Evolutionary conservation across 2,329 filamentous ascomycete species (phyloP).

Genomic region (Fusarium subtropicale): DNA sequence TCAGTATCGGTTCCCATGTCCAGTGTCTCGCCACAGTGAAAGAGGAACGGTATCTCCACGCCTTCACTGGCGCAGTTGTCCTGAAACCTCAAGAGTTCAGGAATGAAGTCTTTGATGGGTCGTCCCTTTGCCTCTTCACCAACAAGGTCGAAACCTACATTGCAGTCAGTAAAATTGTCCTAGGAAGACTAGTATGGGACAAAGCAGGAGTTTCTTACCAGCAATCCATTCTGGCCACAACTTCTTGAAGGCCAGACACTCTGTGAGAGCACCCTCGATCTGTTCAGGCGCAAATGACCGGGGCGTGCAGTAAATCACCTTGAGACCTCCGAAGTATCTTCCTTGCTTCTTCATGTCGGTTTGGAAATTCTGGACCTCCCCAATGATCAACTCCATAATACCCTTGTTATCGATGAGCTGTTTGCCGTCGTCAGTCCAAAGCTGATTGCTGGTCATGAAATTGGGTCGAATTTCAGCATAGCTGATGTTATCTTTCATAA

Average conservation of each 20-base stretch:
- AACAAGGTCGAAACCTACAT: constrained; percentile 74
- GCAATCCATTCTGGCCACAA: constrained; percentile 70
- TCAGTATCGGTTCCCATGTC: constrained; percentile 73
- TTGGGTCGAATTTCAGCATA: constrained; percentile 79
- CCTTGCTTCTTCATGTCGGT: constrained; percentile 42
- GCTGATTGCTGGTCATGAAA: constrained; percentile 71
- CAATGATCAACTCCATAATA: constrained; percentile 71
- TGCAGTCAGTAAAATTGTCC: neutral
- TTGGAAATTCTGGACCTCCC: constrained; percentile 64
- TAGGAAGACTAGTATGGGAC: too few relatives aligned
- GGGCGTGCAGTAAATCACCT: constrained; percentile 78
- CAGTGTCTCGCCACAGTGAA: constrained; percentile 81
- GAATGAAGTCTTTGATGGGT: constrained; percentile 67
- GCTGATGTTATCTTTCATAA: constrained; percentile 73
- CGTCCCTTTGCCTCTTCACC: constrained; percentile 73
- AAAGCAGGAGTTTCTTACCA: constrained; percentile 57
- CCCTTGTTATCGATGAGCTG: constrained; percentile 63
- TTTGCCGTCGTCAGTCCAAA: constrained; percentile 68
- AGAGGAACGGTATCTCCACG: constrained; percentile 76
- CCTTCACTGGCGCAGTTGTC: constrained; percentile 59
- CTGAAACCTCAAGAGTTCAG: constrained; percentile 68
- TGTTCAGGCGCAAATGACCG: constrained; percentile 64
- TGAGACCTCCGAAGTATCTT: constrained; percentile 70
- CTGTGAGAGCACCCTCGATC: constrained; percentile 65
- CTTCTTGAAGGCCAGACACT: constrained; percentile 71